These are phyloP conservation scores for Blepharisma japonicum DNA, from an alignment of 73 alveolate species.

Conservation along the genomic window DNA sequence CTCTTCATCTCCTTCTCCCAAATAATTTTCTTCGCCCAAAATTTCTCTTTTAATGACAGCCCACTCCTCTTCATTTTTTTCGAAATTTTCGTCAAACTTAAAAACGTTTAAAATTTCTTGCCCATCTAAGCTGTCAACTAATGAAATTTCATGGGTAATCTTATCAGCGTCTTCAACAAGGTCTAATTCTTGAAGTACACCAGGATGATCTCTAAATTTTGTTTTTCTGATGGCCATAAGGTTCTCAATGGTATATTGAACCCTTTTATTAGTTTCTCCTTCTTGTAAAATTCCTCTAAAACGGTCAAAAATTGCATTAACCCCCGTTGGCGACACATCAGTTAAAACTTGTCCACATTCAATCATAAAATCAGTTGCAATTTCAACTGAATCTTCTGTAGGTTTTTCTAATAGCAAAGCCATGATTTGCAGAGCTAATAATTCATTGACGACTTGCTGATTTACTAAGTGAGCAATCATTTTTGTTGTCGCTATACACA, in stretches of 20 bases:
- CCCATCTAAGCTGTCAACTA: slow-evolving; percentile 90
- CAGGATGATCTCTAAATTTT: slow-evolving; percentile 87
- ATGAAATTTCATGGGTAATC: slow-evolving; percentile 88
- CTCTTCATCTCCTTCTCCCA: slow-evolving; percentile 49
- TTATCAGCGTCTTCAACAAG: slow-evolving; percentile 98
- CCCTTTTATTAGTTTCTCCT: slow-evolving; percentile 78
- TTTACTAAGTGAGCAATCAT: slow-evolving; percentile 99
- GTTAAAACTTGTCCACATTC: slow-evolving; percentile 98
- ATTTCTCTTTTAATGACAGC: slow-evolving; percentile 90
- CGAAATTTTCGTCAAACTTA: slow-evolving; percentile 89
- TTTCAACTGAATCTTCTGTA: slow-evolving; percentile 92
- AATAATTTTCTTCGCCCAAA: slow-evolving; percentile 87
- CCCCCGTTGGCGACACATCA: slow-evolving; percentile 90
- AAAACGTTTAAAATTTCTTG: slow-evolving; percentile 93
- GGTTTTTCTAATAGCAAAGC: slow-evolving; percentile 89
- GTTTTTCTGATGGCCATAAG: slow-evolving; percentile 91
- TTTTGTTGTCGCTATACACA: slow-evolving; percentile 87
- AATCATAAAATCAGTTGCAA: slow-evolving; percentile 84
- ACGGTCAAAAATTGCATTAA: slow-evolving; percentile 95
- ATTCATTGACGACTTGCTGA: slow-evolving; percentile 92
- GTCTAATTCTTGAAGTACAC: slow-evolving; percentile 96
- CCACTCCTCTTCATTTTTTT: slow-evolving; percentile 93
- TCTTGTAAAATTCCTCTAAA: slow-evolving; percentile 80
- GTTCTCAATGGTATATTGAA: slow-evolving; percentile 96
- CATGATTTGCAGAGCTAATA: slow-evolving; percentile 91